A percentile compares a stretch with the other conserved stretches of the same genome.
These are phyloP conservation scores for Saitozyma podzolica DNA, from an alignment of 768 basidiomycete species.

Conservation along the genomic window DNA sequence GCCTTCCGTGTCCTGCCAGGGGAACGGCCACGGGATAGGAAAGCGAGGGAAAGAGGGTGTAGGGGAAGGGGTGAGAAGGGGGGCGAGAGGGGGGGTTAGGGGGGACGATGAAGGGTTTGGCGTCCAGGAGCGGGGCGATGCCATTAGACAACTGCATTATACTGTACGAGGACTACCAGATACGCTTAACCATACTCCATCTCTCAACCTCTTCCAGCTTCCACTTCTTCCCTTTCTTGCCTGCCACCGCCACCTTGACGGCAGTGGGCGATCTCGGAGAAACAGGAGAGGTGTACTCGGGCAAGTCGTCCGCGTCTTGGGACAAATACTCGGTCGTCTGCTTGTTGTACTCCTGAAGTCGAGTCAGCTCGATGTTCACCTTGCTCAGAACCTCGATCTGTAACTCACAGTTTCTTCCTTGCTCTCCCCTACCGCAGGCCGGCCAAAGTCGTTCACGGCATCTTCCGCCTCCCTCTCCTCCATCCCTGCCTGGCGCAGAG, in stretches of 20 bases:
- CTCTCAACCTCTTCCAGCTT: conserved; percentile 84
- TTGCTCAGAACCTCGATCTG: background rate
- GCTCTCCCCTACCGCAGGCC: conserved; percentile 89
- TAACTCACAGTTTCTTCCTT: conserved; percentile 72
- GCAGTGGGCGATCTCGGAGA: conserved; percentile 9
- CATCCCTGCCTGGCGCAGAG: conserved; percentile 71
- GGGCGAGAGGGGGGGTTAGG: no score
- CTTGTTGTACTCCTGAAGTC: conserved; percentile 70
- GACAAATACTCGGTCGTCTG: conserved; percentile 73
- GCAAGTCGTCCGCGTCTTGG: conserved; percentile 68
- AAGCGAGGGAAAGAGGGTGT: no score
- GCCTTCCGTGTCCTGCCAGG: no score
- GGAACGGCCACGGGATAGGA: no score
- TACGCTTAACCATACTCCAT: conserved; percentile 94
- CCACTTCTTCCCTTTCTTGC: conserved; percentile 63
- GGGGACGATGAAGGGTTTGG: no score
- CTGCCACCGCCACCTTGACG: conserved; percentile 15
- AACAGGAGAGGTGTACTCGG: conserved; percentile 32
- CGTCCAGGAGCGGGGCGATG: no score
- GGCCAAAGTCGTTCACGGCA: conserved; percentile 77
- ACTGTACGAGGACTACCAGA: conserved; percentile 59
- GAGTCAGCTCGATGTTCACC: conserved; percentile 2
- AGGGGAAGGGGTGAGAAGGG: no score
- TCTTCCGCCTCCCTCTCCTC: conserved; percentile 72
- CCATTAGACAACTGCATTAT: background rate